phyloP scores from a whole-genome alignment of 306 rosid genomes.

The Lupinus albus region DNA sequence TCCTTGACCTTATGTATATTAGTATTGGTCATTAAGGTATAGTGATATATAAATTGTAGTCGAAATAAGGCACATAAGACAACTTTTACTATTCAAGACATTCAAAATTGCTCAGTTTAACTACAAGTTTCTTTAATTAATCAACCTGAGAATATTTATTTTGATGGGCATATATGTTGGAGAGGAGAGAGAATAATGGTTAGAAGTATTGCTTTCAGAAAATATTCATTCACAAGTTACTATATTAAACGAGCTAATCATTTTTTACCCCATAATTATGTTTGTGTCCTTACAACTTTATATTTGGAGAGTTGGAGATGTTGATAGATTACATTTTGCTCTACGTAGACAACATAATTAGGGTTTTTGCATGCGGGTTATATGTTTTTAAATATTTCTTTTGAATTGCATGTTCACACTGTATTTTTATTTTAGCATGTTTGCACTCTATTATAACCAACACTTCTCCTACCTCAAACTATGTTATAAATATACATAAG shows the following conservation, averaged over 20 bases:
- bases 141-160: too few relatives aligned
- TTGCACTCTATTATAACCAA: neutral
- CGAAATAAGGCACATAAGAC: too few relatives aligned
- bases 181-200: too few relatives aligned
- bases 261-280: conserved; percentile 42
- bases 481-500: neutral
- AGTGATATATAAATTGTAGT: too few relatives aligned
- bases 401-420: neutral
- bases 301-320: conserved; percentile 25
- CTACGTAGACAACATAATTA: conserved; percentile 46
- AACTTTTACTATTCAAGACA: too few relatives aligned
- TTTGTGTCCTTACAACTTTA: conserved; percentile 31
- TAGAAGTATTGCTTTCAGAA: neutral
- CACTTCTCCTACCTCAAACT: conserved; percentile 3
- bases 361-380: conserved; percentile 44
- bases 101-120: too few relatives aligned
- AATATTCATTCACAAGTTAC: conserved; percentile 1
- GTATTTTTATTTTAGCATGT: neutral
- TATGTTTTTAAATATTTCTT: conserved; percentile 24
- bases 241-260: conserved; percentile 22
- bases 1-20: too few relatives aligned
- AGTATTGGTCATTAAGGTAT: too few relatives aligned
- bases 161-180: too few relatives aligned
- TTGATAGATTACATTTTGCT: conserved; percentile 18
- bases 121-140: too few relatives aligned